Evolutionary conservation across 805 yeast genomes (phyloP).

Genomic region (Pichia rugopelliculosa): DNA sequence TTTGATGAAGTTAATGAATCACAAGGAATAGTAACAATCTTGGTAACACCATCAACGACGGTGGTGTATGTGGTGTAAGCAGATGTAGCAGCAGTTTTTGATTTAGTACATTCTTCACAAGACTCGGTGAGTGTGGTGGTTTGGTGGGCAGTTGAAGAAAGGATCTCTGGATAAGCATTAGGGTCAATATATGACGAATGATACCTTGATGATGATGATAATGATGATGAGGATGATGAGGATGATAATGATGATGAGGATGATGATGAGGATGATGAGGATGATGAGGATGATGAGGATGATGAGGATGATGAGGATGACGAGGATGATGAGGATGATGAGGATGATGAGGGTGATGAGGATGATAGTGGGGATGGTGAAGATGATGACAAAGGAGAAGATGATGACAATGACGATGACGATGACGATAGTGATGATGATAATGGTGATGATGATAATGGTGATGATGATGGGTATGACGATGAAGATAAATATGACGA

Average conservation of each 20-base stretch:
- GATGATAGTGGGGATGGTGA: neutral
- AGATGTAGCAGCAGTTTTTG: neutral
- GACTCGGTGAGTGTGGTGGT: slow-evolving; percentile 1
- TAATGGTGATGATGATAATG: slow-evolving; percentile 2
- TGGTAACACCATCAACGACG: slow-evolving; percentile 8
- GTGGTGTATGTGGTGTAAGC: slow-evolving; percentile 9
- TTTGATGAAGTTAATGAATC: neutral
- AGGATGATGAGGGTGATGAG: neutral
- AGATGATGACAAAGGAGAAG: slow-evolving; percentile 5
- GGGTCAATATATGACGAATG: neutral
- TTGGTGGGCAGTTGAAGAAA: neutral
- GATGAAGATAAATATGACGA: neutral
- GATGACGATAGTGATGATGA: slow-evolving; percentile 3
- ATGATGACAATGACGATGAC: neutral
- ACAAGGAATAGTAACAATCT: slow-evolving; percentile 7
- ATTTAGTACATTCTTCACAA: slow-evolving; percentile 3
- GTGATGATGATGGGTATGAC: neutral
- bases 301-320: neutral
- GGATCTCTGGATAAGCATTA: neutral
- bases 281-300: neutral
- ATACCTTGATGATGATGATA: too few species aligned
- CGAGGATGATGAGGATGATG: slow-evolving; percentile 5
- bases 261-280: neutral
- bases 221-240: neutral
- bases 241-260: neutral